Evolutionary conservation across 768 basidiomycete species (phyloP), one percentile per base, ranked within the genome.

Genomic region (Tylopilus felleus): DNA sequence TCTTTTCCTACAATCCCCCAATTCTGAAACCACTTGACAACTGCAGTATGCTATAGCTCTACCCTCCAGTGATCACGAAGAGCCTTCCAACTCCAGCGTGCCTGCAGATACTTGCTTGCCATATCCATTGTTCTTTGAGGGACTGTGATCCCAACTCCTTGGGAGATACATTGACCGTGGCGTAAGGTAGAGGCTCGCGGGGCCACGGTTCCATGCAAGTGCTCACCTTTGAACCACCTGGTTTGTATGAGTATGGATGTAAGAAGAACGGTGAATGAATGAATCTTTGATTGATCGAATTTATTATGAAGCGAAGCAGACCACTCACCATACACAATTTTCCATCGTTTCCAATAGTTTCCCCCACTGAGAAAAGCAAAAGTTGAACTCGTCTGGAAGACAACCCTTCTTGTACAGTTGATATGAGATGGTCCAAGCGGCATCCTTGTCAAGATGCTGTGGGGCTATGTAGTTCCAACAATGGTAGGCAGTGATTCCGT

Each of bases 401-500:
- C 53, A 60, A 4, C 38, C 45, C 0, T 21, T 5, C 38, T 60
- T 60, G 17, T 19, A 22, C 17, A 60, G 4, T 10, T 60, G 57
- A 23, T 60, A 60, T 0, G 53, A 39, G 2, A 60, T 16, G 0
- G 54, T 60, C 48, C 51, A 60, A 7, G 48, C 17, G 1, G 5
- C n/a, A 35, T 51, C 41, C 16, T 27, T 19, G 12, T 51, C 33
- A 0, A 43, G 5, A 28, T 49, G 48, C 10, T 52, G 44, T 2
- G 41, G 53, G 0, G 35, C 51, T 0, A 61, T n/a, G 5, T 61
- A 53, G 23, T 61, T 60, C 49, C 58, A 61, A 16, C 58, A 56
- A 8, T 60, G 54, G 27, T 31, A 61, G 0, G 41, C 54, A 0
- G 39, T 61, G 0, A 61, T 28, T 16, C 54, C 52, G 13, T 61